Conservation (phyloP, 768 basidiomycete genomes). For the Candolleomyces eurysporus region DNA sequence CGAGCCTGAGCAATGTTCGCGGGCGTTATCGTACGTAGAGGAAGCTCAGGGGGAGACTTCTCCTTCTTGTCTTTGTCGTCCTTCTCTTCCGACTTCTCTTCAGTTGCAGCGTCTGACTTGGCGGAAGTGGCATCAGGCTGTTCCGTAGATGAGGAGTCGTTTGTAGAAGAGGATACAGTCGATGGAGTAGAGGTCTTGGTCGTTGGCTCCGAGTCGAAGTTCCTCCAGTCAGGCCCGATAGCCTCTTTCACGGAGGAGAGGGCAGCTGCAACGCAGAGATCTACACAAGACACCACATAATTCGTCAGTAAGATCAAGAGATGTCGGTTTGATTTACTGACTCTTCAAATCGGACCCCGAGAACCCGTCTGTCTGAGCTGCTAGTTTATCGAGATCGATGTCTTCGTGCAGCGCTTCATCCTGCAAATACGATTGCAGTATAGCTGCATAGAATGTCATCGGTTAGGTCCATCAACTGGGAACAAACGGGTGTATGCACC, state of each 20-base stretch:
- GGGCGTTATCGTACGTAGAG: neutral
- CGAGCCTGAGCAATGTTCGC: neutral
- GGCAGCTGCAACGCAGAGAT: conserved; percentile 8
- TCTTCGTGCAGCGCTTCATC: conserved; percentile 9
- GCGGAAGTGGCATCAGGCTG: neutral
- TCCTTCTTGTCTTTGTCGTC: neutral
- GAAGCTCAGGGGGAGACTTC: neutral
- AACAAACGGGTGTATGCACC: neutral
- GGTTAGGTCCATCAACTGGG: neutral
- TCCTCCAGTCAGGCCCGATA: neutral
- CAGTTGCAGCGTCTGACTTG: neutral
- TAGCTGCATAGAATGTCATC: neutral
- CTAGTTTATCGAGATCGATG: conserved; percentile 6
- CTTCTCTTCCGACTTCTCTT: neutral
- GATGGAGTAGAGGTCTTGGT: neutral
- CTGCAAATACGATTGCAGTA: neutral
- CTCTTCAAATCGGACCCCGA: conserved; percentile 16
- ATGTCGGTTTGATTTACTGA: neutral
- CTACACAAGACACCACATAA: neutral
- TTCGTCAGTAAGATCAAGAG: neutral
- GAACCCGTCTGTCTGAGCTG: conserved; percentile 3
- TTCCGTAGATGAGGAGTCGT: neutral
- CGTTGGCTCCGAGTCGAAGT: neutral
- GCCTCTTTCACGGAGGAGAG: conserved; percentile 9
- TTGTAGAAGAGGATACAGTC: neutral